Percentiles rank a stretch among this genome's conserved stretches.
phyloP scores from a whole-genome alignment of 2,329 filamentous ascomycete species.

The Penicillium sp. region DNA sequence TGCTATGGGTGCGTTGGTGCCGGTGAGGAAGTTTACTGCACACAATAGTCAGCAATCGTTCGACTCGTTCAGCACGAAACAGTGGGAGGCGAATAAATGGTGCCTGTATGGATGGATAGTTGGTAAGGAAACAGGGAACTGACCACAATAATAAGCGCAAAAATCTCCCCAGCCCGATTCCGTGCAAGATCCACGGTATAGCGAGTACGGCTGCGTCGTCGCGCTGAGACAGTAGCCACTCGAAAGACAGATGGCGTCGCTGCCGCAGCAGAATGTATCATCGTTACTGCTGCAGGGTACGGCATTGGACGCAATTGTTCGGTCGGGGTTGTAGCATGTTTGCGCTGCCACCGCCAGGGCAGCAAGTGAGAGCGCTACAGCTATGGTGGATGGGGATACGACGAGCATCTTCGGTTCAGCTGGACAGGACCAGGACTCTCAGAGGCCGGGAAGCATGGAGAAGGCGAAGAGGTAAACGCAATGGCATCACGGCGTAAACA shows the following conservation, averaged over 20 bases:
- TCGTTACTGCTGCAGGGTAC: constrained; percentile 2
- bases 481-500: neutral
- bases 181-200: constrained; percentile 7
- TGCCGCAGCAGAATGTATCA: constrained; percentile 8
- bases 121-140: neutral
- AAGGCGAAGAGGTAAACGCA: neutral
- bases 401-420: neutral
- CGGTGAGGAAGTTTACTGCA: constrained; percentile 6
- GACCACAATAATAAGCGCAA: constrained; percentile 11
- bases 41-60: neutral
- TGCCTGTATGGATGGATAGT: neutral
- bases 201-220: neutral
- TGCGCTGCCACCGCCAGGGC: constrained; percentile 2
- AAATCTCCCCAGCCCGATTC: constrained; percentile 6
- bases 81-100: neutral
- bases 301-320: neutral
- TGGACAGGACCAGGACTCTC: neutral
- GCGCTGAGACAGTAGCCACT: constrained; percentile 12
- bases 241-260: constrained; percentile 8
- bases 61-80: too few relatives aligned
- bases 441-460: neutral
- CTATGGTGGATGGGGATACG: neutral
- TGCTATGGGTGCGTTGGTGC: constrained; percentile 7
- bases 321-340: constrained; percentile 15
- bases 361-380: neutral